Percentiles rank a stretch among this genome's conserved stretches.
Conservation (phyloP, 2,329 filamentous ascomycete species). For the Aspergillus quadrilineatus region DNA sequence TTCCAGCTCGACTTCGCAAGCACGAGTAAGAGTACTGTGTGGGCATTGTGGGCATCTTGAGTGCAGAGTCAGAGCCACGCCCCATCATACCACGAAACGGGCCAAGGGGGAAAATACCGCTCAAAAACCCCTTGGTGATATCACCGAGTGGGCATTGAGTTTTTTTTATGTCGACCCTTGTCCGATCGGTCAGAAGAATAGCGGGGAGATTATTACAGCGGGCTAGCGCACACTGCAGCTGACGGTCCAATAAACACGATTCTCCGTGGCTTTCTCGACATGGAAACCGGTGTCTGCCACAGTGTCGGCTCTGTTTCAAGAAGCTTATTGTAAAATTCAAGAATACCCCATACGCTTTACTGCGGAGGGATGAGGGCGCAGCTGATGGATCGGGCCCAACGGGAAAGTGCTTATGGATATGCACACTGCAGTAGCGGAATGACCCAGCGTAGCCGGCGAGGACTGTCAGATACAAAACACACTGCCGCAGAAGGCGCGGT, state of each 20-base stretch:
- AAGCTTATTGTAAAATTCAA: not conserved
- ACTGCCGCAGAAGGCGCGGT: slow-evolving; percentile 9
- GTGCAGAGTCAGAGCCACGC: not conserved
- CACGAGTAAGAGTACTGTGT: not conserved
- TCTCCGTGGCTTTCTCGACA: not conserved
- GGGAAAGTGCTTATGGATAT: not conserved
- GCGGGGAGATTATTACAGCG: slow-evolving; percentile 1
- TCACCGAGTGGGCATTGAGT: not conserved
- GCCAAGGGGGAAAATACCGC: not conserved
- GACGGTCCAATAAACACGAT: not conserved
- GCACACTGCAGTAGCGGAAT: slow-evolving; percentile 1
- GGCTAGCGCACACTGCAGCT: not conserved
- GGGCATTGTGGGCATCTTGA: not conserved
- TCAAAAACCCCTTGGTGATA: not conserved
- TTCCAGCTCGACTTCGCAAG: not conserved
- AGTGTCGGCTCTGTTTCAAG: not conserved
- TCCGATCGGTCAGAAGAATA: slow-evolving; percentile 7
- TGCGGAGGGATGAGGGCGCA: not conserved
- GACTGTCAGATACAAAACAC: slow-evolving; percentile 11
- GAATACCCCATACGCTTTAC: not conserved
- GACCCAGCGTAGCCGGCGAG: not conserved
- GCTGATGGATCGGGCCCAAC: too few species aligned
- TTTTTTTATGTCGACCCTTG: not conserved
- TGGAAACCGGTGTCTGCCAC: not conserved
- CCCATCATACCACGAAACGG: not conserved